phyloP scores from a whole-genome alignment of 805 yeast species.

The Zygosaccharomyces rouxii region DNA sequence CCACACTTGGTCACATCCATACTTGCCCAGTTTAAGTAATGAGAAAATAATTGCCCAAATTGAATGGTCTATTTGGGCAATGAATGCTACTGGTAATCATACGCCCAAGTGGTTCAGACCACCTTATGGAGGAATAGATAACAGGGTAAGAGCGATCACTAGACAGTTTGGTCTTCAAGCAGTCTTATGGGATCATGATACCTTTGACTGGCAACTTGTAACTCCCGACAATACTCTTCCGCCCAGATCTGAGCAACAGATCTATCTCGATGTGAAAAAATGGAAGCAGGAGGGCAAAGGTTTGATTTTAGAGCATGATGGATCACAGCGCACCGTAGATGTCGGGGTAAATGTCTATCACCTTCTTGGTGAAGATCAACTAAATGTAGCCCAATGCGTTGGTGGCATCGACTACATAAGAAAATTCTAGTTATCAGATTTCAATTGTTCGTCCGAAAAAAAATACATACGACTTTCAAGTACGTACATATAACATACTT shows the following conservation, averaged over 20 bases:
- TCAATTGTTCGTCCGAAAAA: neutral
- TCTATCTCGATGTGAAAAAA: conserved; percentile 49
- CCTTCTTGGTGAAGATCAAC: conserved; percentile 55
- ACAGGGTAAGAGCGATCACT: conserved; percentile 73
- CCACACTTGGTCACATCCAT: conserved; percentile 92
- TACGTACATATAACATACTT: neutral
- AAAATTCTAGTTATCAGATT: conserved; percentile 13
- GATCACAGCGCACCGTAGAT: conserved; percentile 58
- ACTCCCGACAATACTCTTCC: conserved; percentile 35
- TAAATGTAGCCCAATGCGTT: conserved; percentile 76
- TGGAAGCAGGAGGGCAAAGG: conserved; percentile 56
- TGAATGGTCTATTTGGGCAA: conserved; percentile 96
- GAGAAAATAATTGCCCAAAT: conserved; percentile 84
- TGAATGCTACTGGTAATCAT: conserved; percentile 88
- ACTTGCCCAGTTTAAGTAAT: conserved; percentile 70
- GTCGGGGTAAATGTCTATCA: conserved; percentile 58
- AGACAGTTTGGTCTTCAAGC: conserved; percentile 82
- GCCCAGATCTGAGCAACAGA: conserved; percentile 45
- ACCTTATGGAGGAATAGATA: conserved; percentile 93
- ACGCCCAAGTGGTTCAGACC: conserved; percentile 93
- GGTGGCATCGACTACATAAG: conserved; percentile 61
- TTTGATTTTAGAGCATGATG: conserved; percentile 84
- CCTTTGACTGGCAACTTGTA: conserved; percentile 83
- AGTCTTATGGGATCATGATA: conserved; percentile 87
- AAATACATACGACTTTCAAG: neutral